Evolutionary conservation across 345 rosid genomes (phyloP).

Genomic region (Laguncularia racemosa): DNA sequence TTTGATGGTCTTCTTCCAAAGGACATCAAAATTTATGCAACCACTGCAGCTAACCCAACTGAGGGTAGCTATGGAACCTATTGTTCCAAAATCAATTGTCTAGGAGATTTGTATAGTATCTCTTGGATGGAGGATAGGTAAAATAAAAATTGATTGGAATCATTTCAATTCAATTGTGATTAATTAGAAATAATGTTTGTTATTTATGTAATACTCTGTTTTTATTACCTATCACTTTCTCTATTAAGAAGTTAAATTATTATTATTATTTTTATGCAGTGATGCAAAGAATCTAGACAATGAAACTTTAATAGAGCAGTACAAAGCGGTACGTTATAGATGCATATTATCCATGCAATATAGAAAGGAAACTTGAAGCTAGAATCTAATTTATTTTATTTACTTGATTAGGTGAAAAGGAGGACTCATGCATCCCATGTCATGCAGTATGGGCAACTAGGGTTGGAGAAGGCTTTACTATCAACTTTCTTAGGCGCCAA

Average conservation of each 20-base stretch:
- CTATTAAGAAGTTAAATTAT: too few species aligned
- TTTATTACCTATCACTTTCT: too few species aligned
- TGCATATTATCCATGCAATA: too few species aligned
- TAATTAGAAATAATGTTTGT: too few species aligned
- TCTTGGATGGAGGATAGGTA: slow-evolving; percentile 88
- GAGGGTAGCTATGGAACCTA: slow-evolving; percentile 50
- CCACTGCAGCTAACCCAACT: slow-evolving; percentile 44
- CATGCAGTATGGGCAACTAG: slow-evolving; percentile 35
- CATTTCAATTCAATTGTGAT: too few species aligned
- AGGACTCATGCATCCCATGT: slow-evolving; percentile 51
- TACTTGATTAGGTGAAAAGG: slow-evolving; percentile 22
- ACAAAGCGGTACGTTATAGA: too few species aligned
- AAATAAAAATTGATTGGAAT: too few species aligned
- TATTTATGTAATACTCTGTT: too few species aligned
- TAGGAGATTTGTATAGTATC: slow-evolving; percentile 68
- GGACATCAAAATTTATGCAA: slow-evolving; percentile 35
- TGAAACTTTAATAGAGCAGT: slow-evolving; percentile 46
- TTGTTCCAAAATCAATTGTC: slow-evolving; percentile 39
- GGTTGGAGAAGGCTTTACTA: slow-evolving; percentile 20
- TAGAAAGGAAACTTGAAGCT: too few species aligned
- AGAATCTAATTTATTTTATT: background rate
- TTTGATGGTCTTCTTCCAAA: slow-evolving; percentile 51
- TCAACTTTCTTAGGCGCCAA: slow-evolving; percentile 32
- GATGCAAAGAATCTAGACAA: background rate
- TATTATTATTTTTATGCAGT: background rate